These are phyloP conservation scores for Colletotrichum viniferum DNA, from an alignment of 2,329 filamentous ascomycete species.

Conservation along the genomic window DNA sequence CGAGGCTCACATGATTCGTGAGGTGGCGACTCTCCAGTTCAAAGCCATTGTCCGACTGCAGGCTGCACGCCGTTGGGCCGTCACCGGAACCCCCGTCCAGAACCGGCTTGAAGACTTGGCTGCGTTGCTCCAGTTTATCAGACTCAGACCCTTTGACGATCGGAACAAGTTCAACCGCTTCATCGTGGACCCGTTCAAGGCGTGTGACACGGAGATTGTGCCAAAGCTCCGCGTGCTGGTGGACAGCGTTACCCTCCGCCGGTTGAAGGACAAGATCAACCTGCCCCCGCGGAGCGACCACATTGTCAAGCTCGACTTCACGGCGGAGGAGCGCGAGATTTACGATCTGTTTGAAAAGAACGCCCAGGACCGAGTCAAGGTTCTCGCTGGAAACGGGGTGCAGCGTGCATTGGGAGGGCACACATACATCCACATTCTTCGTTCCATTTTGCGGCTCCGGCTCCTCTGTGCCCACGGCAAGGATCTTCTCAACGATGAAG, in stretches of 20 bases:
- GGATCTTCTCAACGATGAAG: slow-evolving; percentile 84
- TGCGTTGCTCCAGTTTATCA: slow-evolving; percentile 83
- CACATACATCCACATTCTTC: slow-evolving; percentile 92
- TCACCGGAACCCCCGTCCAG: slow-evolving; percentile 96
- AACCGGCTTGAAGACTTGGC: slow-evolving; percentile 91
- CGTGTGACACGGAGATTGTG: slow-evolving; percentile 81
- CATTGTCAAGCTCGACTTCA: slow-evolving; percentile 77
- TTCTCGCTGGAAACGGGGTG: slow-evolving; percentile 62
- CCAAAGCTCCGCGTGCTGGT: slow-evolving; percentile 87
- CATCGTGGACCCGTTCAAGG: slow-evolving; percentile 86
- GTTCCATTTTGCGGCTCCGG: slow-evolving; percentile 87
- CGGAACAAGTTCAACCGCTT: slow-evolving; percentile 75
- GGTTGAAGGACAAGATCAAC: slow-evolving; percentile 89
- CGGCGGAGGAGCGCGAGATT: slow-evolving; percentile 72
- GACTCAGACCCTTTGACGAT: slow-evolving; percentile 84
- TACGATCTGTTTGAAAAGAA: slow-evolving; percentile 87
- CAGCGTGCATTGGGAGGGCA: slow-evolving; percentile 77
- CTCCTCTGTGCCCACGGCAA: slow-evolving; percentile 94
- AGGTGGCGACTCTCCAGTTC: slow-evolving; percentile 80
- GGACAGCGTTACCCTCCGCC: slow-evolving; percentile 90
- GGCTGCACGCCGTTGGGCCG: slow-evolving; percentile 87
- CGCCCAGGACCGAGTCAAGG: slow-evolving; percentile 78
- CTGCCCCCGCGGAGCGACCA: slow-evolving; percentile 77
- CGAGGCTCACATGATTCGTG: slow-evolving; percentile 93
- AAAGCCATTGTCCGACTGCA: slow-evolving; percentile 82